A percentile compares a stretch with the other conserved stretches of the same genome.
Evolutionary conservation across 2,329 filamentous ascomycete species (phyloP).

Genomic region (Sporothrix humicola): DNA sequence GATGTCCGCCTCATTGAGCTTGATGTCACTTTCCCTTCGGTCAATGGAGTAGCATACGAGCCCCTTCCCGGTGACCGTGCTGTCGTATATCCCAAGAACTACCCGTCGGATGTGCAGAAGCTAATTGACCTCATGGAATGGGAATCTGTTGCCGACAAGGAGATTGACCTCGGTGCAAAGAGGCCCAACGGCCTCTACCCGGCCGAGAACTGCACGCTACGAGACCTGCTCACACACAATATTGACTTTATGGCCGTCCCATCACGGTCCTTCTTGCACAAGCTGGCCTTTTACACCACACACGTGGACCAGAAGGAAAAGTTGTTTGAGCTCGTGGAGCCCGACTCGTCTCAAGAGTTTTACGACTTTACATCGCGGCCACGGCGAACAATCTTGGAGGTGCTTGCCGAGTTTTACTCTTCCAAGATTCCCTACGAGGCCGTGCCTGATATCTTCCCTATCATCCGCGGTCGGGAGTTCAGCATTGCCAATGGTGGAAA

Average conservation of each 20-base stretch:
- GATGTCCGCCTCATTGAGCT: constrained; percentile 85
- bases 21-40: constrained; percentile 46
- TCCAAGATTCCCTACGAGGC: constrained; percentile 80
- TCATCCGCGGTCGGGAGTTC: constrained; percentile 88
- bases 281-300: constrained; percentile 75
- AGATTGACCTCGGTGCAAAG: constrained; percentile 59
- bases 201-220: constrained; percentile 62
- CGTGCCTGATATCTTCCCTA: constrained; percentile 74
- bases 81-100: constrained; percentile 86
- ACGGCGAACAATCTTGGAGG: constrained; percentile 87
- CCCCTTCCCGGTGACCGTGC: constrained; percentile 78
- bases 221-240: constrained; percentile 78
- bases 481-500: constrained; percentile 79
- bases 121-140: constrained; percentile 82
- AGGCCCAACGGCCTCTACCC: constrained; percentile 33
- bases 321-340: constrained; percentile 80
- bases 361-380: constrained; percentile 95
- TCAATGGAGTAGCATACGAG: constrained; percentile 38
- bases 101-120: constrained; percentile 75
- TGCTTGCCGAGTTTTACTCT: constrained; percentile 85
- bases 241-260: constrained; percentile 91
- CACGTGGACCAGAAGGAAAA: constrained; percentile 78
- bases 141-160: constrained; percentile 71
- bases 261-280: constrained; percentile 81
- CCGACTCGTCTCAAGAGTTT: constrained; percentile 83